Conservation (phyloP, 345 rosid species). For the Murraya koenigii region DNA sequence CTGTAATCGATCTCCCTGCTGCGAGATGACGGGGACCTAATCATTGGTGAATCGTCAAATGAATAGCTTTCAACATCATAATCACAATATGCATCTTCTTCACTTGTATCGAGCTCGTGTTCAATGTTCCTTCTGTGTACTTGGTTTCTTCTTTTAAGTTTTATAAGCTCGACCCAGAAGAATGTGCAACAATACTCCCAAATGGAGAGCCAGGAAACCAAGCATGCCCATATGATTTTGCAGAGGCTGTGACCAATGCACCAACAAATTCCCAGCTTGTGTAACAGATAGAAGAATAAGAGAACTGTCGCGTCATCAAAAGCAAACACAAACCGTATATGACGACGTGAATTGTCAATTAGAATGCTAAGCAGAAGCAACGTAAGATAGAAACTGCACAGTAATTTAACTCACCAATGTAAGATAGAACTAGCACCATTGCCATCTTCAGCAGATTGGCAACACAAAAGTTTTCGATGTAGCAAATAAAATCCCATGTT, state of each 20-base stretch:
- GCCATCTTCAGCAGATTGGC: slow-evolving; percentile 48
- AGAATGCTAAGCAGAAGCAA: no score
- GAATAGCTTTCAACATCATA: slow-evolving; percentile 11
- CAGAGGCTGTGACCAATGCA: slow-evolving; percentile 43
- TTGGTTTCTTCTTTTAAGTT: slow-evolving; percentile 22
- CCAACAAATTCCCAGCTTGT: slow-evolving; percentile 45
- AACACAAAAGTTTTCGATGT: slow-evolving; percentile 51
- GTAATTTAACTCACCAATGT: slow-evolving; percentile 24
- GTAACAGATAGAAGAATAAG: slow-evolving; percentile 43
- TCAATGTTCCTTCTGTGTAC: slow-evolving; percentile 16
- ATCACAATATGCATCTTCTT: slow-evolving; percentile 10
- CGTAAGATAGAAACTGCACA: no score
- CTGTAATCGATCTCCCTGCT: slow-evolving; percentile 16
- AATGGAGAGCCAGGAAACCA: slow-evolving; percentile 40
- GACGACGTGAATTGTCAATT: no score
- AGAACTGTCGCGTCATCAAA: slow-evolving; percentile 25
- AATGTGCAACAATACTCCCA: slow-evolving; percentile 36
- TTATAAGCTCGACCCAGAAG: slow-evolving; percentile 30
- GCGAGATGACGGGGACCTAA: background rate
- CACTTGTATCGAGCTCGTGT: slow-evolving; percentile 1
- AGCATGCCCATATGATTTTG: slow-evolving; percentile 35
- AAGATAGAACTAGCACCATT: slow-evolving; percentile 25
- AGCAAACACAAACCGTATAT: no score
- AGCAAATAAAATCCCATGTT: slow-evolving; percentile 56
- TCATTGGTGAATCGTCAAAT: background rate